Percentiles rank a stretch among this genome's conserved stretches.
phyloP scores from a whole-genome alignment of 1,139 yeast species.

The Suhomyces choctaworum region DNA sequence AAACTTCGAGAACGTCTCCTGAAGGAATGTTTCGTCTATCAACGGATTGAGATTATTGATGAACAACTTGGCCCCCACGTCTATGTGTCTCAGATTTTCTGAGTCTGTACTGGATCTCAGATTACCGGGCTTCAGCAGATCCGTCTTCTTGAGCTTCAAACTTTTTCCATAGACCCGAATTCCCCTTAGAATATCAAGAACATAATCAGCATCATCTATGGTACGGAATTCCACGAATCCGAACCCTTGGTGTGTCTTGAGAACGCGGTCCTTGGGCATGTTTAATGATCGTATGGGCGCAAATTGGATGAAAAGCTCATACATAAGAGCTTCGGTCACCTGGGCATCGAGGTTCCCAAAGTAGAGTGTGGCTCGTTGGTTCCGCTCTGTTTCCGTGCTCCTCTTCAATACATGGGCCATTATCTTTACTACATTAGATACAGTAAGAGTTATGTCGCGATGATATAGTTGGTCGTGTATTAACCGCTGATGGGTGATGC shows the following conservation, averaged over 20 bases:
- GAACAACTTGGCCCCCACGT: conserved; percentile 75
- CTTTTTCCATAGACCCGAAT: conserved; percentile 64
- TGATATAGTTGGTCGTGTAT: conserved; percentile 24
- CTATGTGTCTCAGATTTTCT: conserved; percentile 26
- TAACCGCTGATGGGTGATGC: too few relatives aligned
- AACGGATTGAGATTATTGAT: conserved; percentile 71
- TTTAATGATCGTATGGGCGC: conserved; percentile 74
- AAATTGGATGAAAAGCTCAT: conserved; percentile 82
- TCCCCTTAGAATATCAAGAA: conserved; percentile 59
- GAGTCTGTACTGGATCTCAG: not conserved
- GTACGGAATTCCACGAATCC: conserved; percentile 79
- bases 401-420: conserved; percentile 29
- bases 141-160: conserved; percentile 57
- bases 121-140: conserved; percentile 14
- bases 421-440: not conserved
- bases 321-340: conserved; percentile 66
- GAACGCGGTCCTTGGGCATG: conserved; percentile 77
- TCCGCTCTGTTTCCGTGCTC: conserved; percentile 47
- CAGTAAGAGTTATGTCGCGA: conserved; percentile 1
- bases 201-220: conserved; percentile 70
- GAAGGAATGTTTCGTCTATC: conserved; percentile 61
- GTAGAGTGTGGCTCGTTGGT: conserved; percentile 69
- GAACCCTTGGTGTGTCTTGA: conserved; percentile 76
- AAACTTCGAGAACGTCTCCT: conserved; percentile 65
- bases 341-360: conserved; percentile 81